A percentile compares a stretch with the other conserved stretches of the same genome.
These are phyloP conservation scores for Rhizophora mangle DNA, from an alignment of 345 rosid species.

Conservation along the genomic window DNA sequence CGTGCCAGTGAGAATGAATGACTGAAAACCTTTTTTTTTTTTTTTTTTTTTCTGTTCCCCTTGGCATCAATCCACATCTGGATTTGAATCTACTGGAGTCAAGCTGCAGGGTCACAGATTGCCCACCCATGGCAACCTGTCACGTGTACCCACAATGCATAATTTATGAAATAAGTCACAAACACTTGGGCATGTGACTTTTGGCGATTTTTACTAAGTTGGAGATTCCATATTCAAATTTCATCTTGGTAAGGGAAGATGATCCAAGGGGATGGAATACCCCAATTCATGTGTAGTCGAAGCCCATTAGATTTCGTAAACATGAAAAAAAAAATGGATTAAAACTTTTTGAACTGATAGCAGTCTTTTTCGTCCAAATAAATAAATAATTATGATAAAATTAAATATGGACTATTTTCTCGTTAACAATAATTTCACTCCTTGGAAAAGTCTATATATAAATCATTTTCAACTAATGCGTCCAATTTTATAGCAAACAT, in stretches of 20 bases:
- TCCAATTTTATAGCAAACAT: not conserved
- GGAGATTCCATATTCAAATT: too few relatives aligned
- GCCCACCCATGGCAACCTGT: not conserved
- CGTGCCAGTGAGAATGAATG: conserved; percentile 19
- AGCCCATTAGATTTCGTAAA: too few relatives aligned
- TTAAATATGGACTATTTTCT: not conserved
- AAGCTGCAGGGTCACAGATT: not conserved
- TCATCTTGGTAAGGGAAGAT: too few relatives aligned
- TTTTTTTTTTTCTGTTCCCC: not conserved
- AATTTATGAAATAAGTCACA: not conserved
- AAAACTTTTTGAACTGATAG: too few relatives aligned
- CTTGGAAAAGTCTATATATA: not conserved
- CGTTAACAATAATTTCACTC: too few relatives aligned
- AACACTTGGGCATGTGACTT: conserved; percentile 17
- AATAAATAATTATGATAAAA: not conserved
- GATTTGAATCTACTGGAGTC: not conserved
- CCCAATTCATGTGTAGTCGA: too few relatives aligned
- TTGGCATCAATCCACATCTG: conserved; percentile 2
- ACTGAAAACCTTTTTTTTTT: conserved; percentile 4
- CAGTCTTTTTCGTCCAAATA: not conserved
- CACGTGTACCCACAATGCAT: not conserved
- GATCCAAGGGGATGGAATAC: too few relatives aligned
- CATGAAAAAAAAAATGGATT: too few relatives aligned
- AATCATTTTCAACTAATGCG: not conserved
- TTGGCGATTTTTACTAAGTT: not conserved